Evolutionary conservation across 1,284 basidiomycete species (phyloP).

Genomic region (Ceratobasidium sp.): DNA sequence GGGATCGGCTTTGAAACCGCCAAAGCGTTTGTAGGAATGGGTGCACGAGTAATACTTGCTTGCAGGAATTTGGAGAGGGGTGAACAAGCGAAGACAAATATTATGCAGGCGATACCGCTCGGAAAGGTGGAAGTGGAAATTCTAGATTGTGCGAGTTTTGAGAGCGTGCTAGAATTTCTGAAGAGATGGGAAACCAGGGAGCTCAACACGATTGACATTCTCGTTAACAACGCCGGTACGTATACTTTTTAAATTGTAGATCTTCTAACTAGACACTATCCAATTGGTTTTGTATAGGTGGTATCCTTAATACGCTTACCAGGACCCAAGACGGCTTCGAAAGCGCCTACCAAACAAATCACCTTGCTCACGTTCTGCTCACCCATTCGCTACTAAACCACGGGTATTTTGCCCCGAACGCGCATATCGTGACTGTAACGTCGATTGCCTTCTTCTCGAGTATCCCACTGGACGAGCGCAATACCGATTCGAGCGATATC

Average conservation of each 20-base stretch:
- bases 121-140: constrained; percentile 44
- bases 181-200: constrained; percentile 40
- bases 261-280: too few species aligned
- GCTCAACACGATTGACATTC: constrained; percentile 39
- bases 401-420: constrained; percentile 41
- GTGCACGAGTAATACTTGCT: constrained; percentile 61
- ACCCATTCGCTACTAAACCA: constrained; percentile 45
- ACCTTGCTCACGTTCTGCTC: constrained; percentile 34
- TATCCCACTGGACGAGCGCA: constrained; percentile 38
- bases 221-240: constrained; percentile 49
- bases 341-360: constrained; percentile 42
- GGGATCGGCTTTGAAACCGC: constrained; percentile 63
- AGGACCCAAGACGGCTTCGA: constrained; percentile 47
- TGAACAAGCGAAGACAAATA: constrained; percentile 59
- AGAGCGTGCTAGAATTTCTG: constrained; percentile 43
- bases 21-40: constrained; percentile 58
- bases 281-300: constrained; percentile 22
- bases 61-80: constrained; percentile 61
- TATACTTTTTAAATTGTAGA: background rate
- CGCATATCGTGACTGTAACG: constrained; percentile 47
- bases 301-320: constrained; percentile 38
- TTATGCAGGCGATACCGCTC: constrained; percentile 53
- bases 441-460: constrained; percentile 46
- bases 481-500: constrained; percentile 46
- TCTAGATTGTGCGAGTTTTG: constrained; percentile 46